Conservation (phyloP, 2,329 filamentous ascomycete genomes). For the Chrysosporium queenslandicum region DNA sequence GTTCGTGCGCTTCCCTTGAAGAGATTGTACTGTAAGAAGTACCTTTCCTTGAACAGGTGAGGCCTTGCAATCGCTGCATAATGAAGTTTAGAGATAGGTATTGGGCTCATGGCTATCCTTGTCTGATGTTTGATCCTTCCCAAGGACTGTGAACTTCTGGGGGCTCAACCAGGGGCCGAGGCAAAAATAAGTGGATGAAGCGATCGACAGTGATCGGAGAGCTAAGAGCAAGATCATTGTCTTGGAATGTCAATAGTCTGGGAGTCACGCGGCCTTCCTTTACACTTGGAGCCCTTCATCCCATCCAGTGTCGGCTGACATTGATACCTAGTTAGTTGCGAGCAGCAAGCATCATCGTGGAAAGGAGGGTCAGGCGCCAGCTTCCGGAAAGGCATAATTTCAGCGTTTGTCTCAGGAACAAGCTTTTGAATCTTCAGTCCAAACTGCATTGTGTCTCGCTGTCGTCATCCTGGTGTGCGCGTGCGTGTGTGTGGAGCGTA, state of each 20-base stretch:
- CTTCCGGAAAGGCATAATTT: neutral
- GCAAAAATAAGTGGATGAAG: neutral
- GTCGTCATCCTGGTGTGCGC: neutral
- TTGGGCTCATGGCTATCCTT: neutral
- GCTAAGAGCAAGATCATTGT: neutral
- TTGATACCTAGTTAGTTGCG: neutral
- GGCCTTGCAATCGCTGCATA: too few relatives aligned
- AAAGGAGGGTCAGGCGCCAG: neutral
- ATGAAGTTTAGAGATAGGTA: neutral
- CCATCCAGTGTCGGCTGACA: neutral
- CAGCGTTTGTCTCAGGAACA: neutral
- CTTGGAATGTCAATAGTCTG: neutral
- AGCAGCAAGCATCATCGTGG: neutral
- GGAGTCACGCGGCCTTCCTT: neutral
- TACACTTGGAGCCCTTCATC: neutral
- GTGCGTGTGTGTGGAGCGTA: neutral
- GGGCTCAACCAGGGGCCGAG: neutral
- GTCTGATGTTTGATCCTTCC: neutral
- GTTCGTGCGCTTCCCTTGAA: too few relatives aligned
- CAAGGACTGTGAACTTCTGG: neutral
- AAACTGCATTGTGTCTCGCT: neutral
- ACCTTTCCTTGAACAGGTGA: too few relatives aligned
- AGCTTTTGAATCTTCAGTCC: neutral
- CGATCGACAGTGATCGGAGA: neutral
- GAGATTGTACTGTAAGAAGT: too few relatives aligned